Percentiles rank a stretch among this genome's conserved stretches.
Evolutionary conservation across 768 basidiomycete genomes (phyloP).

Genomic region (Boletus fagicola): DNA sequence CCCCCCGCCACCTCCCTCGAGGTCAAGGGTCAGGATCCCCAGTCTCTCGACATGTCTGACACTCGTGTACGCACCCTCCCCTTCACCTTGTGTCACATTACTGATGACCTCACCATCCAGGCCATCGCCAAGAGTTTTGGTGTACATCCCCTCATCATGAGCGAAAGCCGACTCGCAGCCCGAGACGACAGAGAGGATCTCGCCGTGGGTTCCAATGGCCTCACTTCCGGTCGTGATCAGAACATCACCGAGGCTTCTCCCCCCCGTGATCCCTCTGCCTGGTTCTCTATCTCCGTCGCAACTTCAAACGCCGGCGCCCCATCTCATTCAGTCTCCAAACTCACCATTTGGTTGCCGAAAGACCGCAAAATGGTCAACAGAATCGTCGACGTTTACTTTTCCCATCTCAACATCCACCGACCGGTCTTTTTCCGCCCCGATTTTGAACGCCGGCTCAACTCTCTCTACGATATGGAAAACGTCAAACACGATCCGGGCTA

Average conservation of each 20-base stretch:
- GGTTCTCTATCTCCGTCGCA: conserved; percentile 55
- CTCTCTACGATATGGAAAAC: conserved; percentile 59
- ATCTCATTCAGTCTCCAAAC: conserved; percentile 25
- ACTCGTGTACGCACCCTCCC: conserved; percentile 44
- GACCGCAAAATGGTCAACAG: conserved; percentile 63
- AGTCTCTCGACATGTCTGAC: conserved; percentile 75
- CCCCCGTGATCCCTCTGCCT: conserved; percentile 61
- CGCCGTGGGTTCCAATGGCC: conserved; percentile 70
- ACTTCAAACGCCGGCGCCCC: conserved; percentile 40
- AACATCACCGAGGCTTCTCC: conserved; percentile 49
- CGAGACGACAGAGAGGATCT: conserved; percentile 66
- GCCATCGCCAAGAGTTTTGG: conserved; percentile 79
- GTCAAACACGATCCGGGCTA: conserved; percentile 71
- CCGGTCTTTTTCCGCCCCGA: conserved; percentile 70
- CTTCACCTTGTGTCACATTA: neutral
- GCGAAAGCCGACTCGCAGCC: conserved; percentile 54
- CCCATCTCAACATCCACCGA: conserved; percentile 73
- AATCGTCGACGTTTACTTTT: conserved; percentile 72
- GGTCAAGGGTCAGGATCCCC: conserved; percentile 76
- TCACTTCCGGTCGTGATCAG: conserved; percentile 68
- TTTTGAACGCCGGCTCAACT: conserved; percentile 61
- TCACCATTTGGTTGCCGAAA: conserved; percentile 68
- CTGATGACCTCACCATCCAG: conserved; percentile 31
- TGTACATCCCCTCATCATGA: conserved; percentile 68
- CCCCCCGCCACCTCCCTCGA: conserved; percentile 26